A percentile compares a stretch with the other conserved stretches of the same genome.
Conservation (phyloP, 176 grass and related monocot species). For the Bonia amplexicaulis region DNA sequence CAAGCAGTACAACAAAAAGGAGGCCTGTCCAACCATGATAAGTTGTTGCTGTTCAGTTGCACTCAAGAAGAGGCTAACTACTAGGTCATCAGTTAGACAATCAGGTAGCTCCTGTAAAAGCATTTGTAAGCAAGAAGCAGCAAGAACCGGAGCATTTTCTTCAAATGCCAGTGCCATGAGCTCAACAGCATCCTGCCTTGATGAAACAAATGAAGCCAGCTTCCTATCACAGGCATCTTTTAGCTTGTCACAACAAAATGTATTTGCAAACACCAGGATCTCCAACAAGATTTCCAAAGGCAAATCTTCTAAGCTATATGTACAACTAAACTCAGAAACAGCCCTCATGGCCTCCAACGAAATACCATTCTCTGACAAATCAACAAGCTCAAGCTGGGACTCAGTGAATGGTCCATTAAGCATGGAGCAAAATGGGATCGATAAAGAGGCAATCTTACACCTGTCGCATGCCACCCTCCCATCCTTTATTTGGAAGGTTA, state of each 20-base stretch:
- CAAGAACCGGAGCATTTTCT: constrained; percentile 74
- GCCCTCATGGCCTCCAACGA: constrained; percentile 65
- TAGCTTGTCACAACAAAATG: constrained; percentile 84
- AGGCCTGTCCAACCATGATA: constrained; percentile 56
- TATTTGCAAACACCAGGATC: constrained; percentile 76
- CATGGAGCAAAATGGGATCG: constrained; percentile 80
- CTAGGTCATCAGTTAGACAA: constrained; percentile 66
- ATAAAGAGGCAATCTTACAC: constrained; percentile 71
- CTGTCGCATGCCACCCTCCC: constrained; percentile 72
- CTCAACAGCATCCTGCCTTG: constrained; percentile 77
- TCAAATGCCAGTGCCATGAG: constrained; percentile 71
- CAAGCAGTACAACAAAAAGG: constrained; percentile 80
- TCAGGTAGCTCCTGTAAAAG: constrained; percentile 70
- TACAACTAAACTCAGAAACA: constrained; percentile 61
- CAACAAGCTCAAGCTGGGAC: constrained; percentile 77
- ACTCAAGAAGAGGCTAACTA: constrained; percentile 65
- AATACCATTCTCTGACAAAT: constrained; percentile 84
- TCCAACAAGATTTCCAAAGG: constrained; percentile 72
- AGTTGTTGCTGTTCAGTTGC: constrained; percentile 49
- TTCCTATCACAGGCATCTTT: constrained; percentile 86
- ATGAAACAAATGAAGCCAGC: constrained; percentile 66
- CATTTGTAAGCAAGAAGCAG: constrained; percentile 71
- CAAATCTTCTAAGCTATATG: constrained; percentile 48
- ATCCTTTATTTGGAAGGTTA: constrained; percentile 70
- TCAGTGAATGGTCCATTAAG: constrained; percentile 91